Base-by-base conservation (phyloP, 345 rosid species). In the Chamaenerion angustifolium region DNA sequence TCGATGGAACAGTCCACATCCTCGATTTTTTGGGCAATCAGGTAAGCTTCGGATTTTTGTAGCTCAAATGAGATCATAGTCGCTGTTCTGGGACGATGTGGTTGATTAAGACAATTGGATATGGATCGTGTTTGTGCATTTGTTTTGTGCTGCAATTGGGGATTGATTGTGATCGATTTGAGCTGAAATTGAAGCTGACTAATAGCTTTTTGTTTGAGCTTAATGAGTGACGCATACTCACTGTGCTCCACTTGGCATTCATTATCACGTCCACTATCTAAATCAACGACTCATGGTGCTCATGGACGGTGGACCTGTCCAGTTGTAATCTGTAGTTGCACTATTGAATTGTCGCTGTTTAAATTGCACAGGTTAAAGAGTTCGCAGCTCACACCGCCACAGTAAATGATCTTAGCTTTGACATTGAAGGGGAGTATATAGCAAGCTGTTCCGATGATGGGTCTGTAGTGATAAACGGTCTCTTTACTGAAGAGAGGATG, bases 381-480 rank as follows among this genome's bases (percentile, higher is more conserved):
- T 88, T 82, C 35, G 48, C 78, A 42, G 66, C 79, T 15, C 99
- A 88, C 59, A 74, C 83, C 42, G 96, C 94, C 21, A 74, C 82
- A 3, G 99, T 93, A 55, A 93, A 93, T 71, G 96, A 85, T 66
- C 83, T 93, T 43, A 88, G 85, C 74, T 88, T 93, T 64, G 99
- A 93, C 61, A 40, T 63, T 1, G 95, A 88, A 60, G 99, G 95
- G 51, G 99, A 93, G 73, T 88, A 77, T 57, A 71, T 93, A 10
- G 99, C 85, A 60, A 93, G 99, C 68, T 88, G 99, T 76, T 93
- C 99, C 0, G 94, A 93, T 73, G 99, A 85, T 73, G 96, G 99
- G 16, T 75, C 94, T 68, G 94, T 93, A 40, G 80, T 82, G 16
- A 76, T 88, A 59, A 83, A 82, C 56, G 82, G 99, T 46, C 96